Conservation (phyloP, 1,139 yeast species). For the Fermentozyma sake region DNA sequence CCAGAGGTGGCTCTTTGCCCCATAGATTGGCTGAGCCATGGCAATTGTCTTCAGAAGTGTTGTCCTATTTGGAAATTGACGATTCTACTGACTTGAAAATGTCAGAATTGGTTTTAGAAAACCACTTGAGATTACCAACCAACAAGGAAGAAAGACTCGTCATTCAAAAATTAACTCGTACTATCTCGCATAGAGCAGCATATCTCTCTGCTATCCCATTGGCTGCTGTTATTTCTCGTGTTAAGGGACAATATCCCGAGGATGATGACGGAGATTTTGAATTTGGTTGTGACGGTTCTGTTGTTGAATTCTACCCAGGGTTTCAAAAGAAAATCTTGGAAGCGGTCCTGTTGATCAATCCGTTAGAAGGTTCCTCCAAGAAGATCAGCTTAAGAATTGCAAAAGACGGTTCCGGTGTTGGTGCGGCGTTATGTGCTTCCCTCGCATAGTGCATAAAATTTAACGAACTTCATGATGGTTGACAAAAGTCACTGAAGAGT, state of each 20-base stretch:
- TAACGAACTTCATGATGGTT: neutral
- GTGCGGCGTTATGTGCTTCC: constrained; percentile 89
- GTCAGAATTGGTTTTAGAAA: constrained; percentile 61
- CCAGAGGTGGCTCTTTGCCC: constrained; percentile 53
- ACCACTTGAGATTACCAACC: constrained; percentile 63
- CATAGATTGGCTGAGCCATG: constrained; percentile 71
- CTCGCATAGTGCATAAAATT: constrained; percentile 14
- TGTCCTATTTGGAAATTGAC: constrained; percentile 81
- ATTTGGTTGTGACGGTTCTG: constrained; percentile 93
- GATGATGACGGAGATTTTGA: constrained; percentile 72
- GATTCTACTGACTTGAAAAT: constrained; percentile 64
- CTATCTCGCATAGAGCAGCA: constrained; percentile 82
- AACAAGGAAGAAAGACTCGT: constrained; percentile 63
- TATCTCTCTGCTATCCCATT: constrained; percentile 82
- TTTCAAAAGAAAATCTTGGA: constrained; percentile 73
- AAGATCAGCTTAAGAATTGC: constrained; percentile 74
- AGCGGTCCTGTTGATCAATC: constrained; percentile 64
- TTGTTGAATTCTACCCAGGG: constrained; percentile 87
- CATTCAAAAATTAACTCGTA: constrained; percentile 68
- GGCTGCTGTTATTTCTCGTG: constrained; percentile 59
- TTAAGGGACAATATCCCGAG: constrained; percentile 41
- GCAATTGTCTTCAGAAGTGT: constrained; percentile 75
- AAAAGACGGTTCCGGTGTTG: constrained; percentile 93
- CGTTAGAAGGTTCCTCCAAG: constrained; percentile 68
- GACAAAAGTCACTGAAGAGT: too few species aligned